Evolutionary conservation across 768 basidiomycete genomes (phyloP), one percentile per base, ranked within the genome.

Genomic region (Leccinum variicolor): DNA sequence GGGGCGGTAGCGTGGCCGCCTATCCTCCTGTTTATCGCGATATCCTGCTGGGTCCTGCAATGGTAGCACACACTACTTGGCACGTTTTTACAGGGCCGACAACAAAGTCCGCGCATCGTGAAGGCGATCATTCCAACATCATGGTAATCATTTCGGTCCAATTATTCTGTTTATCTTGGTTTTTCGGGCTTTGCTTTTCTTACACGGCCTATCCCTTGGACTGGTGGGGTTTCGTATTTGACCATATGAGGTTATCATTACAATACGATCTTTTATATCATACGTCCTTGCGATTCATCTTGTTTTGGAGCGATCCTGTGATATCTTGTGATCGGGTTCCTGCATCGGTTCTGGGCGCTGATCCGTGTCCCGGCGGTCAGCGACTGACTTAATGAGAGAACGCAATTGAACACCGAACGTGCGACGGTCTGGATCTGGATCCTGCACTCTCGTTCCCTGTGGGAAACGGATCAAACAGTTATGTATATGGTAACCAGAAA

Each of bases 1-100:
- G 53, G 66, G n/a, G 64, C 54, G 9, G 71, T 75, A 14, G 76
- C 74, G 33, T 78, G 76, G 76, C 67, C 65, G 56, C 73, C 77
- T 11, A 49, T 77, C 3, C 39, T 65, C 26, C 48, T 71, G 39
- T 73, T 77, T 58, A 62, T 69, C 23, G 64, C 55, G 29, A 63
- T 66, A 25, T 71, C 71, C n/a, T 75, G 69, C 66, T 75, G 73
- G 73, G 64, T 68, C 25, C 62, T 67, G 64, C 62, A 55, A 28
- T 65, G 63, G 60, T 73, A 65, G 52, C 17, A 14, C n/a, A 21
- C 26, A 5, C 4, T 14, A 39, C 36, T 31, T 2, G 26, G 17
- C 34, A 11, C 46, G 28, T 53, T 1, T 10, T 23, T 47, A 17
- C 15, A 25, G 25, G 17, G 29, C n/a, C 29, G 15, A 19, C 17